A percentile compares a stretch with the other conserved stretches of the same genome.
Conservation (phyloP, 805 yeast genomes). For the Ogataea thermomethanolica region DNA sequence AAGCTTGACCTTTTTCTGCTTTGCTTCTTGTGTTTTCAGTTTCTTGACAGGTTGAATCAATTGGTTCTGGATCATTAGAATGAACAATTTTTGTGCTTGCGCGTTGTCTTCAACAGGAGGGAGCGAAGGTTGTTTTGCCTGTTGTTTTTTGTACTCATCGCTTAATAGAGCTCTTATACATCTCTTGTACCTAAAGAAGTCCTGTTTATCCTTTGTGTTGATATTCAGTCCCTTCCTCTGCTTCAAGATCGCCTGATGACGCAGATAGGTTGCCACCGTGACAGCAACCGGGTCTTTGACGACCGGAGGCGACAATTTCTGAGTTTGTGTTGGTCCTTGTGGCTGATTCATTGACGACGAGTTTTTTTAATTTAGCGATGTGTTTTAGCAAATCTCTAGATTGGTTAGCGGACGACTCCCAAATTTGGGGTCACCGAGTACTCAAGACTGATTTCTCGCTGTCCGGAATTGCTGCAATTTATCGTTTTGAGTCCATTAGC, state of each 20-base stretch:
- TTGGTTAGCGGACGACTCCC: constrained; percentile 3
- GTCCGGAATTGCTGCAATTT: background rate
- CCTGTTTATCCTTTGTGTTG: constrained; percentile 65
- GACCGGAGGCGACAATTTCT: constrained; percentile 22
- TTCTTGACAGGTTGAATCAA: constrained; percentile 74
- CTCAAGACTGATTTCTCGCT: background rate
- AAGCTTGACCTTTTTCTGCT: constrained; percentile 58
- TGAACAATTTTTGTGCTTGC: constrained; percentile 60
- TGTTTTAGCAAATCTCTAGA: constrained; percentile 4
- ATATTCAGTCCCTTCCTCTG: constrained; percentile 67
- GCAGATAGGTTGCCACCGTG: constrained; percentile 68
- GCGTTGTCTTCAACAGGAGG: constrained; percentile 44
- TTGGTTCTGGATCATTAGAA: constrained; percentile 66
- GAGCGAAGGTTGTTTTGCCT: constrained; percentile 37
- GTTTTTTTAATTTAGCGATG: constrained; percentile 11
- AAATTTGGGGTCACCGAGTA: background rate
- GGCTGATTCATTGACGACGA: constrained; percentile 12
- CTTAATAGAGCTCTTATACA: constrained; percentile 73
- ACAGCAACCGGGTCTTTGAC: constrained; percentile 52
- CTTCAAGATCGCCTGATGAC: constrained; percentile 65
- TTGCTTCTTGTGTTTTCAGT: constrained; percentile 64
- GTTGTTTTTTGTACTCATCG: constrained; percentile 54
- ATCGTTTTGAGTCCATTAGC: too few species aligned
- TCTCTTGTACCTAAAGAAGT: constrained; percentile 85
- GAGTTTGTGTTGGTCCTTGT: constrained; percentile 12